phyloP scores from a whole-genome alignment of 2,329 filamentous ascomycete genomes.

The Hypoxylon sp. region DNA sequence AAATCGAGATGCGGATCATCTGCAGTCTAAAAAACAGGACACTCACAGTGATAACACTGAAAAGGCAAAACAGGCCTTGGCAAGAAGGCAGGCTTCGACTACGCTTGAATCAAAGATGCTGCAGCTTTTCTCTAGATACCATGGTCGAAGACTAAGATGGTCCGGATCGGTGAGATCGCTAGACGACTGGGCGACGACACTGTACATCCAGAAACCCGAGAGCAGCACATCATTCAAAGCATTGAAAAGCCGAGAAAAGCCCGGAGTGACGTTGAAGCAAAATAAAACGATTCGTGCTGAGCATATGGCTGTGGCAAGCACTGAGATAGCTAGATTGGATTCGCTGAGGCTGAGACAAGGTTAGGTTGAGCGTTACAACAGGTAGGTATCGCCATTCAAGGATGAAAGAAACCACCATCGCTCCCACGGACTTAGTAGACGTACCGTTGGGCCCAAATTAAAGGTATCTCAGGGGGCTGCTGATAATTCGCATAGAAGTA shows the following conservation, averaged over 20 bases:
- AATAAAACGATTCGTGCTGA: constrained; percentile 19
- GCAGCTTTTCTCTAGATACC: constrained; percentile 41
- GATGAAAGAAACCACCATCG: not conserved
- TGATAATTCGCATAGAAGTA: constrained; percentile 48
- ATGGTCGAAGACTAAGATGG: constrained; percentile 35
- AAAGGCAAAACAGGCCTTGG: constrained; percentile 36
- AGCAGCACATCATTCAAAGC: constrained; percentile 32
- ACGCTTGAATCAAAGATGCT: constrained; percentile 16
- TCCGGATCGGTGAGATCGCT: constrained; percentile 38
- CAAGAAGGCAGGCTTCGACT: constrained; percentile 27
- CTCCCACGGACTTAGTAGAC: not conserved
- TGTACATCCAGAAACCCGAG: constrained; percentile 40
- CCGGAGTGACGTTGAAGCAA: constrained; percentile 18
- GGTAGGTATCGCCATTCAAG: not conserved
- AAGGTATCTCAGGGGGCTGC: constrained; percentile 38
- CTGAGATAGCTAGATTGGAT: constrained; percentile 39
- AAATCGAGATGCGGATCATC: not conserved
- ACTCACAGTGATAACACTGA: constrained; percentile 42
- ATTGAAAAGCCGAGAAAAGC: constrained; percentile 20
- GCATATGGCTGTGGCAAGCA: constrained; percentile 28
- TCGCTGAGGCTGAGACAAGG: constrained; percentile 32
- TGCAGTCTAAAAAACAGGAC: not conserved
- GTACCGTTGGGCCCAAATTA: constrained; percentile 41
- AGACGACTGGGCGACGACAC: constrained; percentile 37
- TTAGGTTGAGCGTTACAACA: constrained; percentile 7